A percentile compares a stretch with the other conserved stretches of the same genome.
phyloP scores from a whole-genome alignment of 2,329 filamentous ascomycete species.

The Leptodontidium sp. region DNA sequence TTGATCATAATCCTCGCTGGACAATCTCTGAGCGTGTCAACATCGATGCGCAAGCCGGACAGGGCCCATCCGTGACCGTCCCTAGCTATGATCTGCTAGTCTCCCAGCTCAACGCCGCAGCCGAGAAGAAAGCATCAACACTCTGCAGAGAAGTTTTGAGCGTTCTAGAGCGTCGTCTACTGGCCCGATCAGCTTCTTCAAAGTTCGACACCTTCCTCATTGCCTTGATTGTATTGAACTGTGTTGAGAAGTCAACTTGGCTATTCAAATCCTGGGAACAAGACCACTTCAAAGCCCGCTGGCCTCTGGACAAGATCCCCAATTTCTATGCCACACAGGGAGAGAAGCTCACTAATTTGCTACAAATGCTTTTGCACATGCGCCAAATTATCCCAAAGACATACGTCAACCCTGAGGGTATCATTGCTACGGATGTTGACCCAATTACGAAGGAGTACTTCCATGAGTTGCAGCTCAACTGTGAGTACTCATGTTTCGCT shows the following conservation, averaged over 20 bases:
- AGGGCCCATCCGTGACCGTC: conserved; percentile 36
- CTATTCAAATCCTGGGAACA: conserved; percentile 74
- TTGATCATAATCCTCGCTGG: conserved; percentile 71
- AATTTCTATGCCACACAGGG: conserved; percentile 66
- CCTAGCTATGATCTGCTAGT: conserved; percentile 64
- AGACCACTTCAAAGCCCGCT: conserved; percentile 58
- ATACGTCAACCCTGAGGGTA: conserved; percentile 54
- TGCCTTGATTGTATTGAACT: conserved; percentile 69
- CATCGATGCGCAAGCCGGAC: conserved; percentile 31
- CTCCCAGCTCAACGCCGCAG: conserved; percentile 70
- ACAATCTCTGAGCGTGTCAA: conserved; percentile 44
- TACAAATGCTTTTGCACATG: conserved; percentile 69
- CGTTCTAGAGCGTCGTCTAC: conserved; percentile 66
- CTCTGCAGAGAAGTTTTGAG: conserved; percentile 66
- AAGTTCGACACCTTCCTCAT: conserved; percentile 63
- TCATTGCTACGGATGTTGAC: conserved; percentile 49
- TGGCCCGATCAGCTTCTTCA: conserved; percentile 65
- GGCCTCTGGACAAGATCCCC: conserved; percentile 68
- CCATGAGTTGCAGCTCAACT: conserved; percentile 62
- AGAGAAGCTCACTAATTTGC: conserved; percentile 62
- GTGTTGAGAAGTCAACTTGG: conserved; percentile 74
- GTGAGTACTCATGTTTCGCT: conserved; percentile 52
- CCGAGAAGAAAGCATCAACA: conserved; percentile 68
- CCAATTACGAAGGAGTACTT: conserved; percentile 61
- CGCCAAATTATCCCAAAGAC: conserved; percentile 66